Percentiles rank a stretch among this genome's conserved stretches.
Conservation (phyloP, 768 basidiomycete species). For the Mycena filopes region DNA sequence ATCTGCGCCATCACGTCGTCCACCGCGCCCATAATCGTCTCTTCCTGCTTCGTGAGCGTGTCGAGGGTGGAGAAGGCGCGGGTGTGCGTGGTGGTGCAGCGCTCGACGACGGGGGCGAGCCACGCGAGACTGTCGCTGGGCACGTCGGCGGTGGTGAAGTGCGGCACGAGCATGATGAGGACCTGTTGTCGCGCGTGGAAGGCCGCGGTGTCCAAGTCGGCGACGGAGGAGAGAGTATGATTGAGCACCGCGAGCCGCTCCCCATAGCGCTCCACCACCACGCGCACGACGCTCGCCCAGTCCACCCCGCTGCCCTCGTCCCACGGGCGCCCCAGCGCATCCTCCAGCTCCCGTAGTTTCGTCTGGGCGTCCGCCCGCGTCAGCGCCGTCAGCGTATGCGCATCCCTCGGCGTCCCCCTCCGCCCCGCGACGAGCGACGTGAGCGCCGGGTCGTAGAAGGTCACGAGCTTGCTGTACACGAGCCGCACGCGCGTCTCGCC, state of each 20-base stretch:
- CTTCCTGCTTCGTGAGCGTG: conserved; percentile 16
- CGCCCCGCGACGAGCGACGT: conserved; percentile 7
- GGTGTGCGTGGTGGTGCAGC: conserved; percentile 13
- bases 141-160: conserved; percentile 14
- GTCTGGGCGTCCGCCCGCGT: conserved; percentile 8
- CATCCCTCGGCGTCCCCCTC: conserved; percentile 6
- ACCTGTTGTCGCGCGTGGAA: conserved; percentile 22
- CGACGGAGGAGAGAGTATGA: conserved; percentile 1
- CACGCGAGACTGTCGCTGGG: conserved; percentile 12
- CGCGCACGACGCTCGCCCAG: conserved; percentile 25
- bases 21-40: conserved; percentile 3
- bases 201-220: no score
- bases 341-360: conserved; percentile 15
- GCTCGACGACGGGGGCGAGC: conserved; percentile 21
- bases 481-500: conserved; percentile 22
- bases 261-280: conserved; percentile 22
- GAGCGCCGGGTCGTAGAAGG: conserved; percentile 18
- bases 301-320: conserved; percentile 21
- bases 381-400: conserved; percentile 4
- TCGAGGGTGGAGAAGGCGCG: conserved; percentile 1
- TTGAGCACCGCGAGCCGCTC: conserved; percentile 20
- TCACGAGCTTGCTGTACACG: conserved; percentile 16
- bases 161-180: conserved; percentile 19
- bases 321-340: conserved; percentile 10
- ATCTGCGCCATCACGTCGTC: conserved; percentile 22